phyloP scores from a whole-genome alignment of 208 protist genomes.

The Naegleria gruberi region DNA sequence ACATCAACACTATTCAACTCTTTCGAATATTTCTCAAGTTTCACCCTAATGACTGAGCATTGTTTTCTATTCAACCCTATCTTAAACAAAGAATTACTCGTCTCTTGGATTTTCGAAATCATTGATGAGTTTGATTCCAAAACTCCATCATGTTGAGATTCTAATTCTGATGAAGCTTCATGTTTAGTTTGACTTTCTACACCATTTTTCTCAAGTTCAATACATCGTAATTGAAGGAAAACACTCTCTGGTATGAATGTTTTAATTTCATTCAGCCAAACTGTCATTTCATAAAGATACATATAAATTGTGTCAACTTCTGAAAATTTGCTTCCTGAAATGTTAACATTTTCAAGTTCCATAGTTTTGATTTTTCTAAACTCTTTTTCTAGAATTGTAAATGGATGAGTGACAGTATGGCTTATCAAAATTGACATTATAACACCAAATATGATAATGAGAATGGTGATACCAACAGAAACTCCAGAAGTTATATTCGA shows the following conservation, averaged over 20 bases:
- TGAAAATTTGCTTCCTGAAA: background rate
- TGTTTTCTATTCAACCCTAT: background rate
- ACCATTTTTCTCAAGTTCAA: no score
- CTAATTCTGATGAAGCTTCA: no score
- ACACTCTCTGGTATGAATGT: background rate
- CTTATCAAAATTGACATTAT: background rate
- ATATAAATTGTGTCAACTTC: background rate
- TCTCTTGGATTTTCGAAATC: background rate
- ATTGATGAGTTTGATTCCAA: background rate
- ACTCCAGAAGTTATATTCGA: background rate
- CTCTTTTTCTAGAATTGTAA: background rate
- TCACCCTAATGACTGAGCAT: background rate
- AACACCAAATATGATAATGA: background rate
- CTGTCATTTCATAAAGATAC: background rate
- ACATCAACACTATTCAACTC: background rate
- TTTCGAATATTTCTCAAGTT: background rate
- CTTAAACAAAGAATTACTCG: background rate
- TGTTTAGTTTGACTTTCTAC: no score
- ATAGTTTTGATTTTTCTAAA: background rate
- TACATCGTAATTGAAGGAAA: no score
- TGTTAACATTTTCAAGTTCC: background rate
- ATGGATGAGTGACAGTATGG: background rate
- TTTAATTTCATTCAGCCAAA: conserved; percentile 1
- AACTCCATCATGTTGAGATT: no score
- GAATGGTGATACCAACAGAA: background rate